Evolutionary conservation across 192 early-diverging fungal genomes (phyloP).

Genomic region (Podila verticillata): DNA sequence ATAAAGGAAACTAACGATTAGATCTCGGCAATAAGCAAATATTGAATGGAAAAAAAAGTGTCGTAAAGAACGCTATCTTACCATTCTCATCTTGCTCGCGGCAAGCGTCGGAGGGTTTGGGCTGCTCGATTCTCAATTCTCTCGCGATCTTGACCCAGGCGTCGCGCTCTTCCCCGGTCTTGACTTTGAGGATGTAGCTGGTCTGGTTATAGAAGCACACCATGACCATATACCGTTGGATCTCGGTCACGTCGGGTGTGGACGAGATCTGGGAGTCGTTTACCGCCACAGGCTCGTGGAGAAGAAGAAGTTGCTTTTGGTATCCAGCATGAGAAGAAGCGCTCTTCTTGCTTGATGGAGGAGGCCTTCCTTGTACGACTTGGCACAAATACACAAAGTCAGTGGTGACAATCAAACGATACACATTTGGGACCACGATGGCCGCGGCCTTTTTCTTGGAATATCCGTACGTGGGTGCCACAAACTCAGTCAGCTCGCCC

Average conservation of each 20-base stretch:
- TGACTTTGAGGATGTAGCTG: conserved; percentile 33
- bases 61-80: no score
- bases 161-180: conserved; percentile 21
- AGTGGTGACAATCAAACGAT: conserved; percentile 23
- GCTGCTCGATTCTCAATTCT: conserved; percentile 26
- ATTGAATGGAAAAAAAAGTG: no score
- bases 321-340: neutral
- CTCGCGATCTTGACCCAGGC: conserved; percentile 32
- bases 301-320: neutral
- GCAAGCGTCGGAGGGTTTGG: conserved; percentile 37
- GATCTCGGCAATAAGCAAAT: no score
- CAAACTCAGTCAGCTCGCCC: conserved; percentile 18
- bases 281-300: conserved; percentile 35
- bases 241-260: conserved; percentile 20
- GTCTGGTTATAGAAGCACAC: conserved; percentile 45
- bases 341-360: conserved; percentile 6
- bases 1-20: neutral
- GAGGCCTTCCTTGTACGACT: neutral
- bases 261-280: conserved; percentile 44
- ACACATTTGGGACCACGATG: conserved; percentile 14
- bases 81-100: conserved; percentile 34
- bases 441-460: conserved; percentile 1
- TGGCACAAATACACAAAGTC: conserved; percentile 38
- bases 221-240: conserved; percentile 43
- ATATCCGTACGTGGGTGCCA: neutral